Conservation (phyloP, 306 rosid genomes). For the Heteromeles arbutifolia region DNA sequence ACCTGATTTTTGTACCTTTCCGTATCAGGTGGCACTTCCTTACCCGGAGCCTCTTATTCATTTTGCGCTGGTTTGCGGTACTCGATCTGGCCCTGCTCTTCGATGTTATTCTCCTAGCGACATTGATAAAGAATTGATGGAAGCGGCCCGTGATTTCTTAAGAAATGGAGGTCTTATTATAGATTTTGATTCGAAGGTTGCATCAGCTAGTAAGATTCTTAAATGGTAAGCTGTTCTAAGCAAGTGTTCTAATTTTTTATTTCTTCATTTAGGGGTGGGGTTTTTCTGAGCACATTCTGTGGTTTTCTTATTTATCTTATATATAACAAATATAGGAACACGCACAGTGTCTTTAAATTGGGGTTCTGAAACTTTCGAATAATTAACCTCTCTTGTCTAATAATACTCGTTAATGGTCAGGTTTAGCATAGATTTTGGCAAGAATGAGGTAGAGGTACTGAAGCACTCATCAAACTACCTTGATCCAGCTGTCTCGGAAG, state of each 20-base stretch:
- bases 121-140: constrained; percentile 67
- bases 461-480: constrained; percentile 79
- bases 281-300: no score
- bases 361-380: not conserved
- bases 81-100: constrained; percentile 75
- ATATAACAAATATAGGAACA: not conserved
- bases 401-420: constrained; percentile 31
- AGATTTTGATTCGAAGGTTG: constrained; percentile 47
- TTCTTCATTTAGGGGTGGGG: no score
- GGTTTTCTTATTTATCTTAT: not conserved
- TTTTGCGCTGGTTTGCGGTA: constrained; percentile 68
- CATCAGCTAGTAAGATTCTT: constrained; percentile 56
- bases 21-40: constrained; percentile 68
- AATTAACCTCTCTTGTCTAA: not conserved
- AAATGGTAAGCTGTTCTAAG: constrained; percentile 56
- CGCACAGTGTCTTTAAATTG: not conserved
- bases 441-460: constrained; percentile 70
- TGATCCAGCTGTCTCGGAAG: constrained; percentile 56
- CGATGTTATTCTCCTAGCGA: constrained; percentile 72
- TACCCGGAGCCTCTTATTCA: constrained; percentile 85
- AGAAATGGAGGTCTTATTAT: constrained; percentile 57
- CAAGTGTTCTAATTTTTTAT: not conserved
- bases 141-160: constrained; percentile 60
- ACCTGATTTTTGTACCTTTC: constrained; percentile 12
- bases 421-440: constrained; percentile 85